These are phyloP conservation scores for Allomyces macrogynus DNA, from an alignment of 192 early-diverging fungal species.

Conservation along the genomic window DNA sequence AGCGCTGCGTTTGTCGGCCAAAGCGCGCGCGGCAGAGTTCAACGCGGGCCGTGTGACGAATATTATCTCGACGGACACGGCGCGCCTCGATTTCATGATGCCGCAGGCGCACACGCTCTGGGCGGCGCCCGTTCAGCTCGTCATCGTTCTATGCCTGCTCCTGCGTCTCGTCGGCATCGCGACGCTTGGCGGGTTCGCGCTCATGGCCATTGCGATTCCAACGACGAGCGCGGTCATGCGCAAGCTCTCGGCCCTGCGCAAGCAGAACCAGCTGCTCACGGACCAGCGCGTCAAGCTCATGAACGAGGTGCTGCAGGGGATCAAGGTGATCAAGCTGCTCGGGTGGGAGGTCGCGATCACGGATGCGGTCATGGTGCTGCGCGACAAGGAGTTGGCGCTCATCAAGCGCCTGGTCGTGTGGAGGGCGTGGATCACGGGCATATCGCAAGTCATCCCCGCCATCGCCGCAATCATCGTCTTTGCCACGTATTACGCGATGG, in stretches of 20 bases:
- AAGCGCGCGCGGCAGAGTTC: slow-evolving; percentile 29
- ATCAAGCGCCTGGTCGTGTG: slow-evolving; percentile 8
- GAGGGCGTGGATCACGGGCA: slow-evolving; percentile 1
- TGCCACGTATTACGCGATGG: slow-evolving; percentile 10
- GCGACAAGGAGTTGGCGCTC: slow-evolving; percentile 12
- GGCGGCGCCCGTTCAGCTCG: slow-evolving; percentile 9
- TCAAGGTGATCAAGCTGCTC: slow-evolving; percentile 51
- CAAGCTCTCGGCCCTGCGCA: background rate
- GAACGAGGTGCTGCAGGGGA: slow-evolving; percentile 37
- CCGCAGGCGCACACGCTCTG: slow-evolving; percentile 10
- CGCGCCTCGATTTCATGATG: slow-evolving; percentile 7
- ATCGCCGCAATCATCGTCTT: slow-evolving; percentile 20
- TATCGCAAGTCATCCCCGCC: slow-evolving; percentile 11
- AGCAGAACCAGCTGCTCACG: slow-evolving; percentile 6
- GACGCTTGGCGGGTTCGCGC: slow-evolving; percentile 12
- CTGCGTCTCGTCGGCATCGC: slow-evolving; percentile 8
- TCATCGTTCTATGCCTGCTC: slow-evolving; percentile 8
- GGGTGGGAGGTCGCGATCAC: slow-evolving; percentile 37
- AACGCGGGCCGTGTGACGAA: slow-evolving; percentile 41
- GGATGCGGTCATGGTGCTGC: slow-evolving; percentile 9
- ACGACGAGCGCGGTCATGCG: slow-evolving; percentile 1
- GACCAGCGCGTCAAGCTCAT: slow-evolving; percentile 48
- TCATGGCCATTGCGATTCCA: slow-evolving; percentile 3
- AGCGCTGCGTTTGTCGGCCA: slow-evolving; percentile 24
- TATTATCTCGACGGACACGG: slow-evolving; percentile 29